Conservation (phyloP, 2,329 filamentous ascomycete genomes). For the Helotiales sp. region DNA sequence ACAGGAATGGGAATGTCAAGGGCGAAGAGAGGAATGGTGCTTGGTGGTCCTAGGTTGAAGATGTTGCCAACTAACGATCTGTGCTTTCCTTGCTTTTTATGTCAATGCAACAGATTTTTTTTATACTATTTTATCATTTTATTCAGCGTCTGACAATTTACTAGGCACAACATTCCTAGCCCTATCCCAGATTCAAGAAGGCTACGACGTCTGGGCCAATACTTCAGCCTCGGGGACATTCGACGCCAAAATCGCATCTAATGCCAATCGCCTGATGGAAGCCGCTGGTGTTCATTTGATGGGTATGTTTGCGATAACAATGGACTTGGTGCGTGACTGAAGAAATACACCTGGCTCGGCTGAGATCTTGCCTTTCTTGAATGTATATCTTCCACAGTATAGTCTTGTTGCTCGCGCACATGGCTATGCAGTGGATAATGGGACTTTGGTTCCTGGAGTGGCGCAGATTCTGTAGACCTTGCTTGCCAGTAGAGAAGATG, state of each 20-base stretch:
- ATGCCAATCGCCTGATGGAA: slow-evolving; percentile 67
- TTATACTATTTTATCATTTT: too few relatives aligned
- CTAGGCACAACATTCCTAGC: slow-evolving; percentile 69
- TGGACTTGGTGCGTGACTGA: slow-evolving; percentile 35
- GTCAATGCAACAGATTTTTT: too few relatives aligned
- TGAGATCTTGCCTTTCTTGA: slow-evolving; percentile 14
- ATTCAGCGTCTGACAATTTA: background rate
- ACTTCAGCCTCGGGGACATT: slow-evolving; percentile 71
- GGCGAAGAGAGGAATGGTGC: too few relatives aligned
- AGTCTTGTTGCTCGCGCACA: slow-evolving; percentile 63
- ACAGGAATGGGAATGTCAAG: too few relatives aligned
- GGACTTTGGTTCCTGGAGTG: slow-evolving; percentile 58
- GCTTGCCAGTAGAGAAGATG: background rate
- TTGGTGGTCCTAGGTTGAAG: too few relatives aligned
- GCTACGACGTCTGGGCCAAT: slow-evolving; percentile 74
- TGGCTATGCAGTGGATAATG: slow-evolving; percentile 58
- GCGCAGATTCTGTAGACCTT: slow-evolving; percentile 25
- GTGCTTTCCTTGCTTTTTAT: too few relatives aligned
- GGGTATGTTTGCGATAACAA: slow-evolving; percentile 32
- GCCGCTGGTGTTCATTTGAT: slow-evolving; percentile 60
- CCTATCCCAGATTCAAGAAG: slow-evolving; percentile 67
- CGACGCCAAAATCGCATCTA: slow-evolving; percentile 57
- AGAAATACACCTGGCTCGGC: slow-evolving; percentile 9
- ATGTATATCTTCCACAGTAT: slow-evolving; percentile 61
- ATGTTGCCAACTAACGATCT: too few relatives aligned